Percentiles rank a stretch among this genome's conserved stretches.
These are phyloP conservation scores for Fragaria vesca DNA, from an alignment of 306 rosid genomes.

Conservation along the genomic window DNA sequence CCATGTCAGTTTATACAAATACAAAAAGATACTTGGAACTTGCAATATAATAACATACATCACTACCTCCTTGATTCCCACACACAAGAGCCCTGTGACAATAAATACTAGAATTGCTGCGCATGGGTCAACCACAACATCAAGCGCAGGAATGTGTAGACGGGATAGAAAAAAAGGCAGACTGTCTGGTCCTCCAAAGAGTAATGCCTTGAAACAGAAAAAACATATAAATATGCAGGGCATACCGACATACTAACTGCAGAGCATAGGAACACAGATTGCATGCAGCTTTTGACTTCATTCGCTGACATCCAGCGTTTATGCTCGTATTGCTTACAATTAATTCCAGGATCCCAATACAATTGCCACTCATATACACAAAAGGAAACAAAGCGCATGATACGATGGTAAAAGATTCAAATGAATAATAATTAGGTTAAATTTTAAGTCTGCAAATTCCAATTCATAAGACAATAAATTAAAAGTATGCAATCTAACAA, in stretches of 20 bases:
- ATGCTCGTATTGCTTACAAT: background rate
- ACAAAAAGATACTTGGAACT: conserved; percentile 1
- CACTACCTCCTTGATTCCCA: conserved; percentile 90
- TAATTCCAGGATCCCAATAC: background rate
- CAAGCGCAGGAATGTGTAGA: conserved; percentile 63
- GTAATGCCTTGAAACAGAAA: conserved; percentile 51
- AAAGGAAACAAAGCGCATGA: background rate
- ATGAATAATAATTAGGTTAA: background rate
- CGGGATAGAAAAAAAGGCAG: conserved; percentile 78
- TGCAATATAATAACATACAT: background rate
- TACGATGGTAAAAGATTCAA: background rate
- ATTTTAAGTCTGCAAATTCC: background rate
- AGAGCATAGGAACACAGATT: background rate
- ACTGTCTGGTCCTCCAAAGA: conserved; percentile 72
- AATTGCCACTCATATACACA: background rate
- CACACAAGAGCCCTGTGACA: conserved; percentile 72
- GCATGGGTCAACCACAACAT: conserved; percentile 77
- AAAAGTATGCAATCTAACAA: no score
- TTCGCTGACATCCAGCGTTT: background rate
- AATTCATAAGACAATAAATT: conserved; percentile 5
- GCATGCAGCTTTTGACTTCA: background rate
- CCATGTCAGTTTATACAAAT: background rate
- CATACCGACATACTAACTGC: background rate
- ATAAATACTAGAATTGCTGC: conserved; percentile 75
- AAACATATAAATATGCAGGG: background rate